Base-by-base conservation (phyloP, 169 alveolate species). In the Plasmodium adleri region DNA sequence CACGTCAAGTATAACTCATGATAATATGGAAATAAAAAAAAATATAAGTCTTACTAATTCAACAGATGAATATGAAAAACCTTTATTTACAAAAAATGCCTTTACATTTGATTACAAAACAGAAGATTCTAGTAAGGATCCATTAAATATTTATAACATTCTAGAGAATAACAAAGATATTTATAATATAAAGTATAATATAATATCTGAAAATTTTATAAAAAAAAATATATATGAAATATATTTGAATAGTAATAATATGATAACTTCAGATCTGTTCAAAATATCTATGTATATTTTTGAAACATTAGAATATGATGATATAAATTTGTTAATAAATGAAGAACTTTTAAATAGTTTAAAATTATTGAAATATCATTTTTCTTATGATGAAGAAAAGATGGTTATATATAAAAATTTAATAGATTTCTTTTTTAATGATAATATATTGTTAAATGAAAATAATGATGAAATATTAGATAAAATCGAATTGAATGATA, bases 401-500 rank as follows among this genome's bases (percentile, higher is more conserved):
- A 68, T 59, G 17, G 15, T 13, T 24, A 83, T 83, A 17, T 72
- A 32, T 24, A 83, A 20, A 24, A 54, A 68, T 67, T 43, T 83
- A 62, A 24, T 83, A 68, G 43, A 83, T 49, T 83, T 83, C 28
- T 0, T 83, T 22, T 83, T 83, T 83, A 52, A 83, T 56, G 85
- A 83, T 43, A 60, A 67, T 56, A 68, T 68, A 43, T 52, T 83
- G 50, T 83, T 83, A 68, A 83, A 83, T 83, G 91, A 83, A 68
- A 83, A 83, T 28, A 68, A 63, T 3, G 91, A 83, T 39, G 91
- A 83, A 68, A 83, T 83, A 52, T 50, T 83, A 47, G 83, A 83
- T 67, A 83, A 83, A 72, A 28, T 83, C 32, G 60, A 56, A 68
- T 62, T 83, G 7, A 83, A 83, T 45, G 91, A 83, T 58, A 83